Base-by-base conservation (phyloP, 2,329 filamentous ascomycete genomes). In the Colletotrichum australisinense region DNA sequence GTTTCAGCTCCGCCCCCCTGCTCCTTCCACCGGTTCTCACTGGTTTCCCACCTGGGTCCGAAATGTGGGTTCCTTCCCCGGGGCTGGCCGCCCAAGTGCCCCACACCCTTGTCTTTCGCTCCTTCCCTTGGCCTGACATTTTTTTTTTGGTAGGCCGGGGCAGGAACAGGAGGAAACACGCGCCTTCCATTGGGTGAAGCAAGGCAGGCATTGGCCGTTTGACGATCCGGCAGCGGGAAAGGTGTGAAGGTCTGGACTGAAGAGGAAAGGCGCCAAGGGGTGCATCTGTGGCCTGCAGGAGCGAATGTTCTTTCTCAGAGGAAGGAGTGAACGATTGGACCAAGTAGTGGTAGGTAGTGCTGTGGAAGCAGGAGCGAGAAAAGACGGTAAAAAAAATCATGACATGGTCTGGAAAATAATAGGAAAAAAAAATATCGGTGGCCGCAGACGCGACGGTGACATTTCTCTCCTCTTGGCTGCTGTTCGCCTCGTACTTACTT, bases 1-100 rank as follows among this genome's bases (percentile, higher is more conserved):
- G 71, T 73, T 73, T 73, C 71, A 73, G 67, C 67, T 55, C 67
- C 26, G 53, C 38, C 46, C 28, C 59, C 71, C 67, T 59, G 67
- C 14, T 53, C 71, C 32, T 65, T 65, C 67, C 49, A 53, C 55
- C 56, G 32, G 67, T 56, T 65, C 60, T 70, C 22, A 65, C 46
- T 73, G 46, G 67, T 32, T 42, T 70, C n/a, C 42, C 14, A 35
- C 67, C 26, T 65, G 55, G 55, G 58, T 28, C 64, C 24, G 49
- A 28, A 28, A 24, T 32, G 30, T 66, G 32, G 42, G 60, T 56
- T 62, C 67, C 71, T 73, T 70, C 67, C 70, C 71, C 67, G 67
- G 67, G 46, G 66, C 70, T 69, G 66, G 66, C 69, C 55, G 53
- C 65, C 65, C 62, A 19, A 49, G 42, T 49, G 42, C 42, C 42